Evolutionary conservation across 192 early-diverging fungal genomes (phyloP), one percentile per base, ranked within the genome.

Genomic region (Coemansia asiatica): DNA sequence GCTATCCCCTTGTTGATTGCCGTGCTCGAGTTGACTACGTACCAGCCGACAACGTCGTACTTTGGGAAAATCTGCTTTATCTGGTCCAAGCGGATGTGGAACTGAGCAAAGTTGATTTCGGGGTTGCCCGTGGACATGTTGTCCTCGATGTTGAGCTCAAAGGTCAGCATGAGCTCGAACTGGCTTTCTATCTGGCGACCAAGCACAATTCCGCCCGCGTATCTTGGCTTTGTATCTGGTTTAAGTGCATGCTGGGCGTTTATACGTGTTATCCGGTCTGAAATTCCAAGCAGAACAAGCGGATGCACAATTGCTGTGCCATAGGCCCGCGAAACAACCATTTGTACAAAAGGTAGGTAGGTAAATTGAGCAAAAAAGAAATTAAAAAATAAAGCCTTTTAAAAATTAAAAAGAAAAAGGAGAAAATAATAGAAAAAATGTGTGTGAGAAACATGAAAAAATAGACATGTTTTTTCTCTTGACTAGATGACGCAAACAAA

Each of bases 31-130:
- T 50, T 61, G 13, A 70, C 74, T 6, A 63, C 61, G 48, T 82
- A 82, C 79, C 79, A 82, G 4, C 79, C 79, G 13, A 82, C 40
- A 53, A 76, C 67, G 46, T 73, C 74, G 59, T 76, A 38, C 44
- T 73, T 64, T 12, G 79, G 79, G 48, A 82, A 82, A 0, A 82
- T 73, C 25, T 49, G 40, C 65, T 69, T 69, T 19, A 72, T 66
- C 47, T 82, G 79, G 35, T 73, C 60, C 56, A 68, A 33, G 25
- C 79, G 69, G 2, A 27, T 60, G 0, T 25, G 8, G 27, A 72
- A 70, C 27, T 76, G 69, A 15, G 9, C 44, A 27, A 46, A 48
- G 49, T 82, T 63, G 0, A 82, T 58, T 27, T 67, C 67, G 35
- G 13, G 57, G 2, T 15, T n/a, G 4, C 51, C n/a, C 10, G 40